Conservation (phyloP, 306 rosid species). For the Elaeagnus macrophylla region DNA sequence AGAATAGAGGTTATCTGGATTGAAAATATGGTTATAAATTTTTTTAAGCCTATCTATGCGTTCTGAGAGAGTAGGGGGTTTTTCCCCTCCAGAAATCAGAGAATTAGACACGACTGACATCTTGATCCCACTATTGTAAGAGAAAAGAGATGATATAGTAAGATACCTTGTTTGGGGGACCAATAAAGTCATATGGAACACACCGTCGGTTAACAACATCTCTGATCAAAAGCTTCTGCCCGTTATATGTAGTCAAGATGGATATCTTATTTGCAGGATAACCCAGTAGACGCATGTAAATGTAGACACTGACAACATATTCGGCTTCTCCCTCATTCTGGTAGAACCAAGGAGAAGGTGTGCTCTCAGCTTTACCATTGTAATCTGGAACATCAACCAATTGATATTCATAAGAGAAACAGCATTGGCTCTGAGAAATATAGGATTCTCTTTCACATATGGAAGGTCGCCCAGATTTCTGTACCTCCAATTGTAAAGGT, state of each 20-base stretch:
- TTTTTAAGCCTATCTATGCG: neutral
- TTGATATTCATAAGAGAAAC: constrained; percentile 91
- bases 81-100: neutral
- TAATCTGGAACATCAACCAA: constrained; percentile 92
- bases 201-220: constrained; percentile 90
- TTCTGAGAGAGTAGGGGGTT: neutral
- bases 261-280: constrained; percentile 95
- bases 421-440: constrained; percentile 73
- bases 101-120: neutral
- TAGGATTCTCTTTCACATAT: constrained; percentile 50
- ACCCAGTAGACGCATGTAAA: constrained; percentile 88
- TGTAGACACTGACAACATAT: constrained; percentile 84
- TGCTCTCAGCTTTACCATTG: constrained; percentile 79
- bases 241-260: constrained; percentile 96
- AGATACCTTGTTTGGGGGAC: constrained; percentile 88
- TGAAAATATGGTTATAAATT: too few relatives aligned
- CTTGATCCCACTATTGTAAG: neutral
- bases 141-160: neutral
- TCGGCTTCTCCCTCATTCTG: constrained; percentile 98
- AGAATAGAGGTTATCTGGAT: too few relatives aligned
- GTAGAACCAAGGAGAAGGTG: constrained; percentile 99
- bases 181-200: constrained; percentile 82
- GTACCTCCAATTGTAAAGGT: constrained; percentile 94
- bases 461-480: constrained; percentile 95
- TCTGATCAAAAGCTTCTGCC: constrained; percentile 95